Evolutionary conservation across 257 asterid species (phyloP), one percentile per base, ranked within the genome.

Genomic region (Penstemon eatonii): DNA sequence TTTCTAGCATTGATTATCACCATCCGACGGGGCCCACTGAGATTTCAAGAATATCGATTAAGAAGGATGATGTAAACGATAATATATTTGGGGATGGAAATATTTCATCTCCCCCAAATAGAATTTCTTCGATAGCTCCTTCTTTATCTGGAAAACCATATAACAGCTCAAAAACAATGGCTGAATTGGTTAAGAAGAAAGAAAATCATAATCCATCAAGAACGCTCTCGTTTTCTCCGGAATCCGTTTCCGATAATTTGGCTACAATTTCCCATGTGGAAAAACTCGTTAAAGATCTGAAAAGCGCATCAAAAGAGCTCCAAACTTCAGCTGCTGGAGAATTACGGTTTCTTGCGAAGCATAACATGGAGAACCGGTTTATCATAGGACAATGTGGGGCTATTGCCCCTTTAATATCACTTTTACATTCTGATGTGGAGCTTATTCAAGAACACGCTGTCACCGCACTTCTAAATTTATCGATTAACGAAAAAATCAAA

Each of bases 371-470:
- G 72, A 94, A 94, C 70, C 98, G 99, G 40, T 64, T 73, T 62
- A 79, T 89, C 19, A 89, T 94, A 8, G 95, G 95, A 41, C 75
- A 84, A 37, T 83, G 84, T 63, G 96, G 99, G 74, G 99, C 96
- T 18, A 82, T 94, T 63, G 59, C 77, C 67, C 96, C 96, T 42
- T 70, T 94, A 61, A 86, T 94, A 60, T 70, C 86, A 0, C 87
- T 94, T 66, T 68, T 94, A 45, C 84, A 74, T 69, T 87, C 95
- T 0, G 84, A 85, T 41, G 78, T 76, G 70, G 77, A 83, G 81
- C 78, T 19, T 42, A 78, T 80, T 9, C 97, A 94, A 76, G 98
- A 94, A 68, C 95, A 94, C 38, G 95, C 96, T 8, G 99, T 91
- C 65, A 94, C 99, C 3, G 95, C 99, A 3, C 91, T 94, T 68